Evolutionary conservation across 2,329 filamentous ascomycete species (phyloP).

Genomic region (Pseudogymnoascus sp.): DNA sequence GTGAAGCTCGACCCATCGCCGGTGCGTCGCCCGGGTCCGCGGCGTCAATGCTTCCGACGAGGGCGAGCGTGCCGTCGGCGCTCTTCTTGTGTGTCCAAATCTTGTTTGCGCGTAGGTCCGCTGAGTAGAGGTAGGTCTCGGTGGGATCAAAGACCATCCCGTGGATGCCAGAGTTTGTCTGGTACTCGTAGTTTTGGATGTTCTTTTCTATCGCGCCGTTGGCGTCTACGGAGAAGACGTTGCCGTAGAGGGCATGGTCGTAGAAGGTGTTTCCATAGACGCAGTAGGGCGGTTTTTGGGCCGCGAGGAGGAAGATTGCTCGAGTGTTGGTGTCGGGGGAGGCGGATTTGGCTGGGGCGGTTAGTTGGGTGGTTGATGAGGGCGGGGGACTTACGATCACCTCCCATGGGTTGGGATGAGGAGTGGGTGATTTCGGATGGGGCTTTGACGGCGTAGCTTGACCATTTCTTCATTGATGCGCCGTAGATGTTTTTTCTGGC

Average conservation of each 20-base stretch:
- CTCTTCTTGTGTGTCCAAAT: conserved; percentile 79
- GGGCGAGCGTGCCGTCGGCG: conserved; percentile 52
- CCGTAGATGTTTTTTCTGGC: conserved; percentile 79
- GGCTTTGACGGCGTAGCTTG: conserved; percentile 69
- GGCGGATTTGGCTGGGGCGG: conserved; percentile 50
- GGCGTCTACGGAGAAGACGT: conserved; percentile 60
- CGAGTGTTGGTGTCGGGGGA: conserved; percentile 71
- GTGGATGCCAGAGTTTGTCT: conserved; percentile 65
- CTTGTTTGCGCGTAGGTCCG: conserved; percentile 70
- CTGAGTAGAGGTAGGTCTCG: conserved; percentile 71
- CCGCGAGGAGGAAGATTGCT: conserved; percentile 81
- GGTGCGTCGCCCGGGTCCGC: no score
- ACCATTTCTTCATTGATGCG: conserved; percentile 90
- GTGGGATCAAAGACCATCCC: conserved; percentile 74
- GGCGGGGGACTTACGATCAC: conserved; percentile 54
- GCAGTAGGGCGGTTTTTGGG: conserved; percentile 67
- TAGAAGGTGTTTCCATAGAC: conserved; percentile 93
- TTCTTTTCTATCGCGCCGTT: conserved; percentile 54
- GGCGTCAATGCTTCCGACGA: conserved; percentile 67
- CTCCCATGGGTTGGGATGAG: conserved; percentile 66
- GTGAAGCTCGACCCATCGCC: conserved; percentile 81
- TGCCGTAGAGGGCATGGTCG: conserved; percentile 73
- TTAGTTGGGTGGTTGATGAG: conserved; percentile 10
- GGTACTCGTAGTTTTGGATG: conserved; percentile 68
- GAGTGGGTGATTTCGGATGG: conserved; percentile 72